Evolutionary conservation across 225 moss, liverwort and hornwort species (phyloP).

Genomic region (Pseudisothecium myosuroides): DNA sequence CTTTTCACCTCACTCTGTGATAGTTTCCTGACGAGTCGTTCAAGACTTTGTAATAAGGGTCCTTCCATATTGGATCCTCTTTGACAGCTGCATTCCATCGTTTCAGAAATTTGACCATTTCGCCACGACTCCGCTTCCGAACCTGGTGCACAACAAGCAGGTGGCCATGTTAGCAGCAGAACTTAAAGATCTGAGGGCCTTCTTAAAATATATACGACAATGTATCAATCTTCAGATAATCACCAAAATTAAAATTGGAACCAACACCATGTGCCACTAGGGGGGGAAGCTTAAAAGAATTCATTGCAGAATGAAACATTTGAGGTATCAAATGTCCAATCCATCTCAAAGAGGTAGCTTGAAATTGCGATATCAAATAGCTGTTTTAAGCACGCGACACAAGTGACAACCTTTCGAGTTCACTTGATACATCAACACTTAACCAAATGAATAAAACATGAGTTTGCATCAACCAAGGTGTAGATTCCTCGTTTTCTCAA

Average conservation of each 20-base stretch:
- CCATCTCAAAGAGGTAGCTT: not conserved
- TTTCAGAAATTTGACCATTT: constrained; percentile 17
- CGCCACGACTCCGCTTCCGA: constrained; percentile 15
- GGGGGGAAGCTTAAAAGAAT: too few relatives aligned
- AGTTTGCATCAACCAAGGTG: not conserved
- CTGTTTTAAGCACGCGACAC: too few relatives aligned
- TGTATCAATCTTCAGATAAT: not conserved
- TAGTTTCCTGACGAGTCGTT: constrained; percentile 30
- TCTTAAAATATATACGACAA: not conserved
- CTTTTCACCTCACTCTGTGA: constrained; percentile 4
- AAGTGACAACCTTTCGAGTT: not conserved
- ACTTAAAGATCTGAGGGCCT: not conserved
- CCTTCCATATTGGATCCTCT: constrained; percentile 26
- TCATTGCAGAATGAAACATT: not conserved
- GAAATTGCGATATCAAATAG: not conserved
- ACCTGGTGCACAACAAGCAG: constrained; percentile 5
- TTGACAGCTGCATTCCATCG: constrained; percentile 32
- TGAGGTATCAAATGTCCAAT: not conserved
- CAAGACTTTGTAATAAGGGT: constrained; percentile 17
- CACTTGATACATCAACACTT: not conserved
- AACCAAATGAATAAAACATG: not conserved
- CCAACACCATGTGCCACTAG: not conserved
- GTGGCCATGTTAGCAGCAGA: not conserved
- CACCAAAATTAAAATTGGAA: not conserved
- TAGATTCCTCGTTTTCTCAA: not conserved